Percentiles rank a stretch among this genome's conserved stretches.
phyloP scores from a whole-genome alignment of 257 asterid species.

The Fraxinus americana region DNA sequence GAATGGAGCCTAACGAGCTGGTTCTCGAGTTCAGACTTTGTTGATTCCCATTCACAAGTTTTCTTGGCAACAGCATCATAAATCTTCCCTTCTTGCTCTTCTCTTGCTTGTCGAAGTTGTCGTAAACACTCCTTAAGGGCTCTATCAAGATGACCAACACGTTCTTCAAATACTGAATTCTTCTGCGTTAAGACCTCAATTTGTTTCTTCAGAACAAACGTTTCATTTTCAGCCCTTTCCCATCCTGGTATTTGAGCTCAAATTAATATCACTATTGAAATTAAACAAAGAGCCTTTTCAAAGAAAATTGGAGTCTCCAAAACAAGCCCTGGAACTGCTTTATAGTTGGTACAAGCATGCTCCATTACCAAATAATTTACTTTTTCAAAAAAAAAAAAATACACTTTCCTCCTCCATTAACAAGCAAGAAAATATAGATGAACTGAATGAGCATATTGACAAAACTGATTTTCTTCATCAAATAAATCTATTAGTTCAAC shows the following conservation, averaged over 20 bases:
- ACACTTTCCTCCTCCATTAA: too few species aligned
- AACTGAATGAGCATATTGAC: too few species aligned
- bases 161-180: conserved; percentile 67
- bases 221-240: conserved; percentile 94
- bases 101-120: conserved; percentile 78
- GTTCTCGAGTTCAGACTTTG: conserved; percentile 55
- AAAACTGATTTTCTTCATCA: too few species aligned
- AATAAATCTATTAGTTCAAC: too few species aligned
- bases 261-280: background rate
- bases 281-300: background rate
- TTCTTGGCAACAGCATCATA: conserved; percentile 42
- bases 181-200: conserved; percentile 55
- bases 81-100: conserved; percentile 71
- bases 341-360: too few species aligned
- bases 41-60: conserved; percentile 55
- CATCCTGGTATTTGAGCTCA: conserved; percentile 59
- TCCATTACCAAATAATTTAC: too few species aligned
- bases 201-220: conserved; percentile 56
- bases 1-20: conserved; percentile 52
- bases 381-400: too few species aligned
- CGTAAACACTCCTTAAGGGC: conserved; percentile 91
- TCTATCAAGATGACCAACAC: conserved; percentile 68
- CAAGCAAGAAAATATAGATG: too few species aligned
- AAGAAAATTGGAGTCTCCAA: background rate
- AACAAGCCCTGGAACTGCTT: background rate